phyloP scores from a whole-genome alignment of 257 asterid species.

The Penstemon barbatus region DNA sequence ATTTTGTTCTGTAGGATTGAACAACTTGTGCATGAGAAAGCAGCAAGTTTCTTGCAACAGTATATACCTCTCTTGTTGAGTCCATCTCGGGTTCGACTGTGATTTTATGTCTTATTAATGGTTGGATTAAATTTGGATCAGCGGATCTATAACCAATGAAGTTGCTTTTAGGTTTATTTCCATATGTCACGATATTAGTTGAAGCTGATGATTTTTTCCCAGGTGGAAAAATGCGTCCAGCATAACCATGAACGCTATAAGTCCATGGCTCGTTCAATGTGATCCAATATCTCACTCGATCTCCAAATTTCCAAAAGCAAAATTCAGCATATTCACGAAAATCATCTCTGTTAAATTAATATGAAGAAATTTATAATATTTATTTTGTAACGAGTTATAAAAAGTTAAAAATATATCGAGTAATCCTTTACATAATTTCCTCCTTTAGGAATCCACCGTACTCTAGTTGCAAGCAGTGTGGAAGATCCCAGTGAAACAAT shows the following conservation, averaged over 20 bases:
- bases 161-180: too few species aligned
- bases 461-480: constrained; percentile 40
- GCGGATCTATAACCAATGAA: constrained; percentile 28
- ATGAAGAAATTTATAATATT: too few species aligned
- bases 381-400: too few species aligned
- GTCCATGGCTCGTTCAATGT: constrained; percentile 48
- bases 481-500: constrained; percentile 45
- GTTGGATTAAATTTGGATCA: neutral
- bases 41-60: constrained; percentile 46
- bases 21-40: constrained; percentile 51
- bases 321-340: constrained; percentile 36
- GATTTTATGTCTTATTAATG: neutral
- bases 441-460: constrained; percentile 33
- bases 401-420: too few species aligned
- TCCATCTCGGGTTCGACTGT: constrained; percentile 14
- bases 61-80: constrained; percentile 40
- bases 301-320: constrained; percentile 45
- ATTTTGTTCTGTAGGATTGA: constrained; percentile 36
- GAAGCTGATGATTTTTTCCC: constrained; percentile 16
- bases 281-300: constrained; percentile 38
- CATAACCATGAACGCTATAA: constrained; percentile 34
- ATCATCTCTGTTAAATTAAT: constrained; percentile 23
- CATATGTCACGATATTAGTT: neutral
- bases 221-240: constrained; percentile 35
- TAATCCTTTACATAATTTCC: constrained; percentile 1